Base-by-base conservation (phyloP, 169 alveolate species). In the Plasmodium vivax region DNA sequence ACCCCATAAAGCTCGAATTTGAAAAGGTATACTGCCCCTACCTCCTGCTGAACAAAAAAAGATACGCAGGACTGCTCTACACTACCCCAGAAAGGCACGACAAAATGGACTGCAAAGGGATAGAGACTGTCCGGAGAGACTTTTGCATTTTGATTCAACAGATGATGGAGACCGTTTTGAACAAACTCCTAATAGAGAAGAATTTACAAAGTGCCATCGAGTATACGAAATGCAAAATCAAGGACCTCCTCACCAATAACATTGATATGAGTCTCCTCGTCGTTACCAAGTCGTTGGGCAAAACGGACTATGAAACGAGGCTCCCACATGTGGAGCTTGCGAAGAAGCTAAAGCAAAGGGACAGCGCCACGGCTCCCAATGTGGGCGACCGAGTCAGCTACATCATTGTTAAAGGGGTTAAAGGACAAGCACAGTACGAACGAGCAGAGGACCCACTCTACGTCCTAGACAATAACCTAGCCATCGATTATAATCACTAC, bases 241-340 rank as follows among this genome's bases (percentile, higher is more conserved):
- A 84, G 74, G 99, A 99, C 85, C 96, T 99, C 36, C 97, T 98
- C 72, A 98, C 98, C 95, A 99, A 99, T 96, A 98, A 99, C 94
- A 97, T 99, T 58, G 99, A 99, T 96, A 96, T 99, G 79, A 97
- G 99, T 68, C 96, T 98, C 72, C 96, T 99, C 82, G 99, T 99
- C 32, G 99, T 99, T 9, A 98, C 99, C 6, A 99, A 99, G 96
- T 98, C 99, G 3, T 97, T 99, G 36, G 99, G 98, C 27, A 96
- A 97, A 81, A 96, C 98, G 92, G 99, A 98, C 74, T 99, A 99
- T 94, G 98, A 98, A 75, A 98, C 99, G 19, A 99, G 98, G 88
- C 98, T 98, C 88, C 99, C 99, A 10, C 99, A 99, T 96, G 99
- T 99, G 14, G 99, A 99, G 96, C 97, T 99, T 30, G 99, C 99